A percentile compares a stretch with the other conserved stretches of the same genome.
Conservation (phyloP, 2,329 filamentous ascomycete genomes). For the Ascochyta rabiei region DNA sequence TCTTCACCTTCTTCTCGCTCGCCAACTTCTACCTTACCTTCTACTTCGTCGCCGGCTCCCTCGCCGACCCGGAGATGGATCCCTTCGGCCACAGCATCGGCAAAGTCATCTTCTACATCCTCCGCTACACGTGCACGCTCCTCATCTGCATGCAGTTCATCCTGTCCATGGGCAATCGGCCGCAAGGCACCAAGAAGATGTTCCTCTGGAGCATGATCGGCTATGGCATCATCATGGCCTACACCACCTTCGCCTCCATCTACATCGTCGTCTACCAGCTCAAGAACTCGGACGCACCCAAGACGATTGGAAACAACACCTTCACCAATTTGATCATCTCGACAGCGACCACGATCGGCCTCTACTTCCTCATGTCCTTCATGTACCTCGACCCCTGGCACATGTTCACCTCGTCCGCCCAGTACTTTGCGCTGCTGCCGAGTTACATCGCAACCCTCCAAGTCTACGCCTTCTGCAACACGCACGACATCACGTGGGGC, state of each 20-base stretch:
- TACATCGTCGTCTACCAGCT: slow-evolving; percentile 91
- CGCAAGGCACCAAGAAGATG: slow-evolving; percentile 90
- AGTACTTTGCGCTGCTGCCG: slow-evolving; percentile 92
- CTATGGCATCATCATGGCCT: slow-evolving; percentile 94
- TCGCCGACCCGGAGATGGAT: slow-evolving; percentile 78
- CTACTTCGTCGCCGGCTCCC: slow-evolving; percentile 93
- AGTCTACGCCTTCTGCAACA: slow-evolving; percentile 99
- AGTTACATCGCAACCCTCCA: slow-evolving; percentile 96
- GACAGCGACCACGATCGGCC: slow-evolving; percentile 82
- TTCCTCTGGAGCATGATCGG: slow-evolving; percentile 87
- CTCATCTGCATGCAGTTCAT: slow-evolving; percentile 96
- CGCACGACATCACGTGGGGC: slow-evolving; percentile 98
- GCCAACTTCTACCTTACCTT: slow-evolving; percentile 99
- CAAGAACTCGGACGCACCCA: slow-evolving; percentile 54
- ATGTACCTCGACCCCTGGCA: slow-evolving; percentile 98
- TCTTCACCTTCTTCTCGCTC: slow-evolving; percentile 97
- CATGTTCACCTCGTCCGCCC: slow-evolving; percentile 89
- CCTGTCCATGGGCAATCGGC: slow-evolving; percentile 91
- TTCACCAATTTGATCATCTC: slow-evolving; percentile 96
- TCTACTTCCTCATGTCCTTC: slow-evolving; percentile 97
- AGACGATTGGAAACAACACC: slow-evolving; percentile 79
- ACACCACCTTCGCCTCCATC: slow-evolving; percentile 86
- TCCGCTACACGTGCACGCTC: slow-evolving; percentile 84
- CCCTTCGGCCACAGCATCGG: slow-evolving; percentile 91
- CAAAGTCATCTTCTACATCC: slow-evolving; percentile 80